Evolutionary conservation across 208 protist genomes (phyloP).

Genomic region (Acanthamoeba lenticulata): DNA sequence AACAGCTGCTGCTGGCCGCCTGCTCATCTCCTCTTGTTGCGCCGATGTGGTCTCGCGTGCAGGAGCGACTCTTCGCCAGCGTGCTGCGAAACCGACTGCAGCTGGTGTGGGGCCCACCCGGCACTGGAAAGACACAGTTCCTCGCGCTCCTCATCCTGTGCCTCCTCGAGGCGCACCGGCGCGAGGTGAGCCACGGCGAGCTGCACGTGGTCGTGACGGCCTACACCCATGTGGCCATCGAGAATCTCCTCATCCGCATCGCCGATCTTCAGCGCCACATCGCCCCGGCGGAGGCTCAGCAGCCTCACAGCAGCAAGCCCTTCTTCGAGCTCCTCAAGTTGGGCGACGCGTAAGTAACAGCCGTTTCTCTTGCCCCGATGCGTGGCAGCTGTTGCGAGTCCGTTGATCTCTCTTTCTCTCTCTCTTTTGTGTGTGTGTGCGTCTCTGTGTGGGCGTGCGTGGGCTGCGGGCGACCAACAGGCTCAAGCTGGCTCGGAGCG

Average conservation of each 20-base stretch:
- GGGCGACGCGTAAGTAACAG: not conserved
- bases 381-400: no score
- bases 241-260: not conserved
- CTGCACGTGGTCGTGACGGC: not conserved
- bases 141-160: not conserved
- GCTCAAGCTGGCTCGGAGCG: not conserved
- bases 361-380: no score
- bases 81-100: not conserved
- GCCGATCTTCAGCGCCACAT: not conserved
- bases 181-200: not conserved
- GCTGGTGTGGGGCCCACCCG: not conserved
- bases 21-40: not conserved
- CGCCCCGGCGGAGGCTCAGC: no score
- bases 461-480: no score
- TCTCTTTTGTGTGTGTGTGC: not conserved
- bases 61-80: not conserved
- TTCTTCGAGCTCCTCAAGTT: not conserved
- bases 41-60: not conserved
- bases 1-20: not conserved
- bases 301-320: no score
- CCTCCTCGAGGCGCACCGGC: not conserved
- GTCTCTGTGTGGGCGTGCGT: no score
- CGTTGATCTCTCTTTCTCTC: no score
- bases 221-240: conserved; percentile 21
- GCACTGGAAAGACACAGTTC: not conserved